A percentile compares a stretch with the other conserved stretches of the same genome.
These are phyloP conservation scores for Trametes villosa DNA, from an alignment of 768 basidiomycete genomes.

Conservation along the genomic window DNA sequence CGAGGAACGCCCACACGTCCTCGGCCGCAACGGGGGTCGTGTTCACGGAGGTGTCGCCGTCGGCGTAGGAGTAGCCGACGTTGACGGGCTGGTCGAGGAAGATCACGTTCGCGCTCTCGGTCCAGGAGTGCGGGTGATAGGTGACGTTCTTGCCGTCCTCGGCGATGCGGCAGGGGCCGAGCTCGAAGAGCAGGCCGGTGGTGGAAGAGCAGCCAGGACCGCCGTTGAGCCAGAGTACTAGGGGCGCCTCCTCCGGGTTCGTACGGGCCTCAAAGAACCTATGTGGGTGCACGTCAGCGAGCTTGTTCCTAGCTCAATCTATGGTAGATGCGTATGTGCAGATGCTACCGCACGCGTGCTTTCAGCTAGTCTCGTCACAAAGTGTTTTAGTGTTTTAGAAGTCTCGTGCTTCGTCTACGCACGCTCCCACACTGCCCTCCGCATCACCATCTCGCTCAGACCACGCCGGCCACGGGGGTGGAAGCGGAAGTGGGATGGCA, in stretches of 20 bases:
- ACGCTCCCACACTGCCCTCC: no score
- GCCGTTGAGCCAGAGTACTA: conserved; percentile 91
- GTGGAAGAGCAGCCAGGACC: conserved; percentile 49
- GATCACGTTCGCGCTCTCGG: conserved; percentile 72
- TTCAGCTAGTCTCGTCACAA: no score
- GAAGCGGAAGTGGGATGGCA: no score
- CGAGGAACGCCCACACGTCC: conserved; percentile 87
- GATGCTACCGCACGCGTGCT: no score
- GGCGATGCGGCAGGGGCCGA: conserved; percentile 83
- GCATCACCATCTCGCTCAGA: no score
- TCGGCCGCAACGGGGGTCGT: conserved; percentile 85
- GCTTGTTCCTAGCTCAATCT: no score
- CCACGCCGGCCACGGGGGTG: no score
- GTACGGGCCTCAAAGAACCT: conserved; percentile 91
- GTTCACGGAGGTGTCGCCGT: conserved; percentile 73
- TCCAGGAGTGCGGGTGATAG: conserved; percentile 87
- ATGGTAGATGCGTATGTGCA: no score
- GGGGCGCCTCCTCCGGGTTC: conserved; percentile 75
- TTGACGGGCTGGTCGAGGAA: conserved; percentile 84
- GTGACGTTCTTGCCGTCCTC: conserved; percentile 72
- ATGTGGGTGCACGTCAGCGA: no score
- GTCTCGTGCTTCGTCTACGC: no score
- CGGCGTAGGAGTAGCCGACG: conserved; percentile 88
- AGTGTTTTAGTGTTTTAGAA: no score
- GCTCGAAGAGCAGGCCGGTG: conserved; percentile 88